Percentiles rank a stretch among this genome's conserved stretches.
phyloP scores from a whole-genome alignment of 371 early-diverging fungal genomes.

The Syncephalastrum racemosum region DNA sequence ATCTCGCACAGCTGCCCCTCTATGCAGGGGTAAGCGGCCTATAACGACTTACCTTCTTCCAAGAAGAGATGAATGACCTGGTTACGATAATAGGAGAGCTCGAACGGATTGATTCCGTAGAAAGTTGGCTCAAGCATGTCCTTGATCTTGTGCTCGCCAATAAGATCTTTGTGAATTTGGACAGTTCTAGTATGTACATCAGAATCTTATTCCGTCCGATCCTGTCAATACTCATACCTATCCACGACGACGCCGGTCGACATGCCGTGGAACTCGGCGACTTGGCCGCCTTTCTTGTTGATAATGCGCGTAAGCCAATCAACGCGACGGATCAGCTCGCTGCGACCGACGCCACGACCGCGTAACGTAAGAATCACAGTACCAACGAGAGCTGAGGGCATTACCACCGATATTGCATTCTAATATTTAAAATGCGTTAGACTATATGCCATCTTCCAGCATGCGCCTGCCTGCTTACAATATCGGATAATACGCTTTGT shows the following conservation, averaged over 20 bases:
- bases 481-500: conserved; percentile 67
- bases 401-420: conserved; percentile 72
- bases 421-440: not conserved
- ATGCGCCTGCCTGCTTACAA: conserved; percentile 41
- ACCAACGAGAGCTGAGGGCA: conserved; percentile 86
- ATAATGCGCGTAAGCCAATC: conserved; percentile 77
- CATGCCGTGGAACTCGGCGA: conserved; percentile 82
- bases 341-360: conserved; percentile 83
- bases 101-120: conserved; percentile 84
- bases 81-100: conserved; percentile 84
- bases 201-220: not conserved
- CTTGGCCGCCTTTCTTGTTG: conserved; percentile 72
- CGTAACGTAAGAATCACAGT: conserved; percentile 82
- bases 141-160: conserved; percentile 66
- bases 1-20: too few species aligned
- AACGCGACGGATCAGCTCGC: conserved; percentile 80
- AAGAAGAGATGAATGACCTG: conserved; percentile 86
- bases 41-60: conserved; percentile 52
- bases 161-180: conserved; percentile 70
- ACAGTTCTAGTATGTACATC: conserved; percentile 9
- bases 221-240: conserved; percentile 30
- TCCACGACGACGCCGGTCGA: conserved; percentile 63
- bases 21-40: too few species aligned
- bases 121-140: conserved; percentile 87
- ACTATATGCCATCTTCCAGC: too few species aligned